phyloP scores from a whole-genome alignment of 495 filamentous ascomycete genomes.

The Hypoxylon lenormandii region DNA sequence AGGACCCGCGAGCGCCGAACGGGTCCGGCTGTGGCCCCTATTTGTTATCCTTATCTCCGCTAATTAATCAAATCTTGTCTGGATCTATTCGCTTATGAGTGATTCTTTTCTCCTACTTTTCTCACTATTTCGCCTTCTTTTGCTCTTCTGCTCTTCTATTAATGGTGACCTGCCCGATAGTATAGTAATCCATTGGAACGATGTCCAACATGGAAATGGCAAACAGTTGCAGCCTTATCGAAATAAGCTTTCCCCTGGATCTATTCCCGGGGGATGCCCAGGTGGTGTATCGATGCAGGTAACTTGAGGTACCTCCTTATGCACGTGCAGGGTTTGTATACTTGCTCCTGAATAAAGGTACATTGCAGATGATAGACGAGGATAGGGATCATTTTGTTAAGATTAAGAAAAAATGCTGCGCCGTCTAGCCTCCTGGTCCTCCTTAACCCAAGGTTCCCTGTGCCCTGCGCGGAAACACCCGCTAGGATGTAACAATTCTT shows the following conservation, averaged over 20 bases:
- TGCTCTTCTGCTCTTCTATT: no score
- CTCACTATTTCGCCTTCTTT: no score
- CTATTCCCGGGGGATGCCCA: neutral
- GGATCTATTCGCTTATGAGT: no score
- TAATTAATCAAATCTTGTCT: slow-evolving; percentile 16
- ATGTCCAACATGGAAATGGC: no score
- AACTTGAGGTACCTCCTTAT: slow-evolving; percentile 17
- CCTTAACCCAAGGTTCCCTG: slow-evolving; percentile 12
- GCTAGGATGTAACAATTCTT: slow-evolving; percentile 19
- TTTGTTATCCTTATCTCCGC: slow-evolving; percentile 28
- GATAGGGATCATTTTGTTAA: slow-evolving; percentile 21
- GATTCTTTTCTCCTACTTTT: no score
- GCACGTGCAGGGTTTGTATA: slow-evolving; percentile 23
- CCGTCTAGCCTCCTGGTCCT: slow-evolving; percentile 15
- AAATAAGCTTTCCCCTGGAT: slow-evolving; percentile 2
- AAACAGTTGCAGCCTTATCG: no score
- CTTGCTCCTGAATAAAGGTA: slow-evolving; percentile 17
- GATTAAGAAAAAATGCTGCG: slow-evolving; percentile 40
- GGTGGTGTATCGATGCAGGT: neutral
- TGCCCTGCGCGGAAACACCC: slow-evolving; percentile 20
- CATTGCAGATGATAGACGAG: neutral
- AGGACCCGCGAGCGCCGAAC: neutral
- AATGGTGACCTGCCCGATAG: no score
- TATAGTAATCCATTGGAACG: neutral
- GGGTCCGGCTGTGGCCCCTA: neutral